Base-by-base conservation (phyloP, 139 green algal genomes). In the Chlamydomonas eustigma region DNA sequence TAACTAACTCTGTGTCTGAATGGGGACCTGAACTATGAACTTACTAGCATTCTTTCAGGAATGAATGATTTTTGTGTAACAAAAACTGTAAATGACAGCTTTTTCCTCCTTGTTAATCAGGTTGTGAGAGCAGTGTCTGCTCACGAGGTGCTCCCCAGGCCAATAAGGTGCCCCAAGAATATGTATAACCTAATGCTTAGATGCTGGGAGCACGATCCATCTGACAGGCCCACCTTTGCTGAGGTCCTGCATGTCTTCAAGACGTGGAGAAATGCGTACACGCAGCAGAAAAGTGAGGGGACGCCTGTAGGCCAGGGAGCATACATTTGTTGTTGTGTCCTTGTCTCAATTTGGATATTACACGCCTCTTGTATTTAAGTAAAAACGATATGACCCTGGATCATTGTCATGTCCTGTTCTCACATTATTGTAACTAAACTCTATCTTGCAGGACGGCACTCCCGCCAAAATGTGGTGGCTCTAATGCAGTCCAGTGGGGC, bases 121-220 rank as follows among this genome's bases (percentile, higher is more conserved):
- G 85, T 87, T 34, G 66, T 80, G 0, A 38, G 71, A 1, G 30
- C 64, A 30, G 69, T 90, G 32, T 4, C 84, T 3, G 33, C 28
- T 0, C 78, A 77, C 0, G 50, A 71, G n/a, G 31, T 80, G 32
- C 78, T 88, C 36, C 63, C 65, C 37, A 64, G 73, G 18, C 85
- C 85, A 6, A 25, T 64, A 6, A 38, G 65, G 44, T 90, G 85
- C 72, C 83, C 85, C 1, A 39, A 77, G 2, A 68, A 70, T n/a
- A 28, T 90, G 37, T 90, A 85, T 68, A 31, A 38, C 0, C 76
- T 90, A 22, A 90, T 90, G 85, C 24, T 44, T 36, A 32, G 77
- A 31, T 90, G 85, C 77, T 90, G 85, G 85, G 8, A 36, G 2
- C 24, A n/a, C 0, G 51, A 84, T 34, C 81, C 81, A 0, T 1